Evolutionary conservation across 1,284 basidiomycete genomes (phyloP), one percentile per base, ranked within the genome.

Genomic region (Agaricales sp.): DNA sequence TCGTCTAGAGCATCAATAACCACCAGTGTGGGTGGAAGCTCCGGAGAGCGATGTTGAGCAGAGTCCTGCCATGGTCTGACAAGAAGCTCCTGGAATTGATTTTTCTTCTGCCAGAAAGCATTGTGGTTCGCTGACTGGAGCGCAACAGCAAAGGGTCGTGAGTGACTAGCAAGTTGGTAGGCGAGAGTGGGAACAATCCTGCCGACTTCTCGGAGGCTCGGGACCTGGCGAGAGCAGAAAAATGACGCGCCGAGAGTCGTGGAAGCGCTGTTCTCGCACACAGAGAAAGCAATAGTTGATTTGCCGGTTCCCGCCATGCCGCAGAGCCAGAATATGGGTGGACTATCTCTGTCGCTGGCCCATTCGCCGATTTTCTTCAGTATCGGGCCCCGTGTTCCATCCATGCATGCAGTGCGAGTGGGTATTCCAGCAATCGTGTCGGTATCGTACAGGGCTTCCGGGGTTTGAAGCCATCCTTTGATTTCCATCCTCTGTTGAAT

Each of bases 1-100:
- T 46, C 45, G 24, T 46, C 45, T 14, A 46, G 21, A 12, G 45
- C 45, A 24, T 46, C 45, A 46, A 46, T 24, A 20, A 46, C 24
- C 6, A 46, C 18, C 6, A 46, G 19, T 11, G 13, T 20, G 45
- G 45, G 19, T 8, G 11, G 41, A 11, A 43, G 41, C n/a, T 16
- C 41, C 11, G 41, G 11, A 8, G 41, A 8, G 8, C 20, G 8
- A 21, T 43, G 11, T 19, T n/a, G 11, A 11, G 41, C 11, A 11
- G 11, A 21, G 11, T 43, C n/a, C 41, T 43, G 11, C 41, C 41
- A 43, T 11, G 41, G 41, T 19, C 11, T 43, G 8, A n/a, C 11
- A 8, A 43, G 41, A 21, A 43, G 41, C 13, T 21, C n/a, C 41
- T 43, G 8, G 8, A 43, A 11, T 19, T 43, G 41, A 8, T 11